Percentiles rank a stretch among this genome's conserved stretches.
Conservation (phyloP, 495 filamentous ascomycete species). For the Xylaria curta region DNA sequence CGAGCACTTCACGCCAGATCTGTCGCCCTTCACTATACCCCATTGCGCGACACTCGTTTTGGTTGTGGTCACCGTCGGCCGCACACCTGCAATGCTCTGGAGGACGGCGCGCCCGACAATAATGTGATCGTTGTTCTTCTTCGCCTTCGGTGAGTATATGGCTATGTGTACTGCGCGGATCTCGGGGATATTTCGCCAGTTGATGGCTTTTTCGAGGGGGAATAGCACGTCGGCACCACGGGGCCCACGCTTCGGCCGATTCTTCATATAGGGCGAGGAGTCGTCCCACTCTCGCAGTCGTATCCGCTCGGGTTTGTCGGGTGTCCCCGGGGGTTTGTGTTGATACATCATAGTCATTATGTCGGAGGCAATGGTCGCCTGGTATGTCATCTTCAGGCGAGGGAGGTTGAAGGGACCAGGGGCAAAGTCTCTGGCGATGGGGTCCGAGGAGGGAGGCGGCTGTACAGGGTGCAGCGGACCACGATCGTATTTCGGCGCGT, state of each 20-base stretch:
- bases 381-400: conserved; percentile 87
- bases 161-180: conserved; percentile 82
- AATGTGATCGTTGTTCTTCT: conserved; percentile 68
- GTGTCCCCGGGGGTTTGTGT: conserved; percentile 77
- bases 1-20: conserved; percentile 70
- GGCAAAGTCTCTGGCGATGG: conserved; percentile 84
- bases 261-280: conserved; percentile 90
- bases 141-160: conserved; percentile 67
- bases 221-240: conserved; percentile 69
- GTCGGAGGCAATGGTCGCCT: conserved; percentile 85
- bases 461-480: conserved; percentile 93
- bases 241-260: conserved; percentile 81
- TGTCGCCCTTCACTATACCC: conserved; percentile 60
- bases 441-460: conserved; percentile 80
- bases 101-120: conserved; percentile 83
- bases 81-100: conserved; percentile 84
- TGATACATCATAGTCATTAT: conserved; percentile 87
- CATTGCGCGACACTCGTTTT: conserved; percentile 71
- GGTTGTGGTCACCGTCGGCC: conserved; percentile 70
- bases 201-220: conserved; percentile 76
- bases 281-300: conserved; percentile 89
- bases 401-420: conserved; percentile 92
- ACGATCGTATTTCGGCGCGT: conserved; percentile 89
- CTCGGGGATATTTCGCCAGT: conserved; percentile 84
- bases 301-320: conserved; percentile 63